phyloP scores from a whole-genome alignment of 2,329 filamentous ascomycete genomes.

The Neophaeococcomyces aloes region DNA sequence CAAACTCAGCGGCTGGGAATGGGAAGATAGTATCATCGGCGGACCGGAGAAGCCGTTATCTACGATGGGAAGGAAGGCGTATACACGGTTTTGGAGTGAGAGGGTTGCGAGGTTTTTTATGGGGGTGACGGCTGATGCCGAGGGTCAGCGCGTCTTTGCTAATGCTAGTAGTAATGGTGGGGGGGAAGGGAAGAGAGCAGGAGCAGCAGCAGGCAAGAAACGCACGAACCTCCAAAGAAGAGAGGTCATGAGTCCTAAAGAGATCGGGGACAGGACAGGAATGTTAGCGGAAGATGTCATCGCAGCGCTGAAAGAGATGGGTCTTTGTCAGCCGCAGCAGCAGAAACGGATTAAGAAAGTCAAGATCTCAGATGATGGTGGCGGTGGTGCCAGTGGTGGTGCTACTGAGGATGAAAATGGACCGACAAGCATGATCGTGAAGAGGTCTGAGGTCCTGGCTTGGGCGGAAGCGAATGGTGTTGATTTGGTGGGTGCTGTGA shows the following conservation, averaged over 20 bases:
- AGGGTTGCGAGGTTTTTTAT: conserved; percentile 61
- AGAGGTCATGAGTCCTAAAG: conserved; percentile 53
- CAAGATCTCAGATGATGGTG: conserved; percentile 29
- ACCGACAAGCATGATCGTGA: conserved; percentile 36
- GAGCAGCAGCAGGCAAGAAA: conserved; percentile 29
- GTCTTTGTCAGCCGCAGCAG: conserved; percentile 43
- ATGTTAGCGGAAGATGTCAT: conserved; percentile 80
- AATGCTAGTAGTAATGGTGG: no score
- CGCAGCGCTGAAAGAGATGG: conserved; percentile 68
- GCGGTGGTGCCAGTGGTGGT: conserved; percentile 24
- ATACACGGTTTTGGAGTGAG: conserved; percentile 74
- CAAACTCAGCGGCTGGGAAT: conserved; percentile 73
- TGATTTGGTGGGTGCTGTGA: conserved; percentile 55
- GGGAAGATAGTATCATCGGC: conserved; percentile 56
- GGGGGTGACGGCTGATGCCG: conserved; percentile 22
- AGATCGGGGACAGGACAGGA: conserved; percentile 68
- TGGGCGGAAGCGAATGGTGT: conserved; percentile 58
- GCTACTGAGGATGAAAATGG: conserved; percentile 22
- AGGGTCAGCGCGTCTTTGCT: conserved; percentile 24
- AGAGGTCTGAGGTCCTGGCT: conserved; percentile 49
- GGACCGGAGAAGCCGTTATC: conserved; percentile 91
- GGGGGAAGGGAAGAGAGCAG: no score
- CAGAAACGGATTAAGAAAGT: conserved; percentile 40
- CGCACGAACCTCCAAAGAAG: conserved; percentile 18
- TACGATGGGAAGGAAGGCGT: conserved; percentile 71